Evolutionary conservation across 306 rosid genomes (phyloP), one percentile per base, ranked within the genome.

Genomic region (Mimosa bimucronata): DNA sequence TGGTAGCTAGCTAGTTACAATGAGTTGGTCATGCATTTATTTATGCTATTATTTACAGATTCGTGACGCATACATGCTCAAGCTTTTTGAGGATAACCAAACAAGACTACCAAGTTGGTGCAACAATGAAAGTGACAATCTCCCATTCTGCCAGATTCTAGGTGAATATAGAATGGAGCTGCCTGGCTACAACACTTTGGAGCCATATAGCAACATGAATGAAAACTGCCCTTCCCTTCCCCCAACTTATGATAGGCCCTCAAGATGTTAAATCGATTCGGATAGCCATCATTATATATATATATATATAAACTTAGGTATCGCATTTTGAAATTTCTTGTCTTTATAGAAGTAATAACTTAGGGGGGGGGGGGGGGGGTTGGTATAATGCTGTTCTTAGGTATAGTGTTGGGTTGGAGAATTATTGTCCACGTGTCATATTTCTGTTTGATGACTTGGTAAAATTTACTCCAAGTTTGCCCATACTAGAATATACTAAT

Each of bases 71-170:
- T 94, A 92, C 82, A 89, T 90, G 95, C 94, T 94, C 18, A 92
- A 85, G 83, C 82, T 92, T 75, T 95, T 91, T 40, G 96, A 95
- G 81, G 85, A 91, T 77, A 95, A 95, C 81, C 94, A 87, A 79
- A 91, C 94, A 50, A 90, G 92, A 11, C 65, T 94, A 71, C 98
- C 98, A 48, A 88, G 77, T 78, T 94, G 98, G 97, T 94, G 98
- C 86, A 87, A 90, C 77, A 67, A 83, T 34, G 92, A 87, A 83
- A 86, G 74, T 21, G 91, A 89, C 75, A 72, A 41, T 66, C 90
- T 89, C 67, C 96, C 94, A 2, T 95, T 95, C 86, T 95, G 98
- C 93, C 98, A 95, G 89, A 90, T 95, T 90, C 98, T 95, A 42
- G 98, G 98, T 46, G 97, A 95, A 74, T 92, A 89, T 66, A 78